Conservation (phyloP, 768 basidiomycete genomes). For the Serendipita sp. region DNA sequence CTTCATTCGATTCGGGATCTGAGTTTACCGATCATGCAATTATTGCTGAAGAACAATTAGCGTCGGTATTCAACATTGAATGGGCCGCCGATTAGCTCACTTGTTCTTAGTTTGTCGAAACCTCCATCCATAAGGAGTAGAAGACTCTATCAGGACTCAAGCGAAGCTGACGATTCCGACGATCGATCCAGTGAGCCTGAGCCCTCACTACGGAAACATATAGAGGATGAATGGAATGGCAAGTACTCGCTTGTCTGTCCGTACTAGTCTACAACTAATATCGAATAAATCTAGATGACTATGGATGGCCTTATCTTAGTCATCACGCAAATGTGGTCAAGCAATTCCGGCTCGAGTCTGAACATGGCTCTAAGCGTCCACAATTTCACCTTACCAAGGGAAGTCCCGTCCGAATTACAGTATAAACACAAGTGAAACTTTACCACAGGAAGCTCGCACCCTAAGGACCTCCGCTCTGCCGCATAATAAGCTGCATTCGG, state of each 20-base stretch:
- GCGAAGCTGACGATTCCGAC: background rate
- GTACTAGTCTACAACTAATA: slow-evolving; percentile 13
- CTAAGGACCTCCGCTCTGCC: too few species aligned
- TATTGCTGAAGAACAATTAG: slow-evolving; percentile 47
- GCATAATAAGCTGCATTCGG: too few species aligned
- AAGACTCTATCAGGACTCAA: background rate
- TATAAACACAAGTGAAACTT: too few species aligned
- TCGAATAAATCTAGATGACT: slow-evolving; percentile 23
- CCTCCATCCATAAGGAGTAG: background rate
- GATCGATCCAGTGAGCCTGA: background rate
- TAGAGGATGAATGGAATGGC: slow-evolving; percentile 3
- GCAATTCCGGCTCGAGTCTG: background rate
- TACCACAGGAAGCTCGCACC: too few species aligned
- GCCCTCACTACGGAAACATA: background rate
- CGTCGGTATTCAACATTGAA: slow-evolving; percentile 29
- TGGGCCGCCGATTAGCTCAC: background rate
- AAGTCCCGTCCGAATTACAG: background rate
- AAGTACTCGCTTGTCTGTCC: background rate
- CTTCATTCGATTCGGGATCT: slow-evolving; percentile 20
- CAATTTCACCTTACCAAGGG: background rate
- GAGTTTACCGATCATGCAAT: slow-evolving; percentile 46
- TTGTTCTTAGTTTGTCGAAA: background rate
- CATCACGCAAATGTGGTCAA: background rate
- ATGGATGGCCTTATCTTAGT: slow-evolving; percentile 27
- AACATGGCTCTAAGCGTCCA: background rate